A percentile compares a stretch with the other conserved stretches of the same genome.
phyloP scores from a whole-genome alignment of 2,329 filamentous ascomycete species.

The Diaporthe destruens region DNA sequence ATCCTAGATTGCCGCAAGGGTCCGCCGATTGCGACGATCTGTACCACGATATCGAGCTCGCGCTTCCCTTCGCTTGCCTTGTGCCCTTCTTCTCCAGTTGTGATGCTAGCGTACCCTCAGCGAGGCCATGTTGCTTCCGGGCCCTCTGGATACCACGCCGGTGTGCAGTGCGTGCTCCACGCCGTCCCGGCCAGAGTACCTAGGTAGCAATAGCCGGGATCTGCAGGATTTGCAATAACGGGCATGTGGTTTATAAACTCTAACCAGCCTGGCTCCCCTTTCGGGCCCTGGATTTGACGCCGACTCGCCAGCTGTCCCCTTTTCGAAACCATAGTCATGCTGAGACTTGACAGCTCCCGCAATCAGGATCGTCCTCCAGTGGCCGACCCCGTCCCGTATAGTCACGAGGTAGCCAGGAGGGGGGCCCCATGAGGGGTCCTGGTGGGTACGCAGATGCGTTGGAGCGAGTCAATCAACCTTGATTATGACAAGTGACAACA shows the following conservation, averaged over 20 bases:
- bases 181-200: slow-evolving; percentile 1
- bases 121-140: slow-evolving; percentile 25
- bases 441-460: slow-evolving; percentile 23
- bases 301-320: slow-evolving; percentile 31
- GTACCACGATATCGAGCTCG: slow-evolving; percentile 4
- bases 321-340: slow-evolving; percentile 30
- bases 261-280: slow-evolving; percentile 7
- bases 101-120: slow-evolving; percentile 27
- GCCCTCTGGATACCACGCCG: slow-evolving; percentile 23
- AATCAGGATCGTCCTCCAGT: slow-evolving; percentile 24
- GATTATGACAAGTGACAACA: slow-evolving; percentile 34
- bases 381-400: slow-evolving; percentile 16
- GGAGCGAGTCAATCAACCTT: slow-evolving; percentile 27
- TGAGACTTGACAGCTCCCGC: slow-evolving; percentile 30
- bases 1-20: slow-evolving; percentile 32
- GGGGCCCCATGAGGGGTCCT: slow-evolving; percentile 18
- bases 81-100: slow-evolving; percentile 8
- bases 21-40: slow-evolving; percentile 32
- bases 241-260: slow-evolving; percentile 28
- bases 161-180: slow-evolving; percentile 10
- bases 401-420: slow-evolving; percentile 26
- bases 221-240: slow-evolving; percentile 34
- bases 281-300: slow-evolving; percentile 28
- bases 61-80: slow-evolving; percentile 13
- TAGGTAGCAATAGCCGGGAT: slow-evolving; percentile 17